These are phyloP conservation scores for Aureobasidium lini DNA, from an alignment of 2,329 filamentous ascomycete genomes.

Conservation along the genomic window DNA sequence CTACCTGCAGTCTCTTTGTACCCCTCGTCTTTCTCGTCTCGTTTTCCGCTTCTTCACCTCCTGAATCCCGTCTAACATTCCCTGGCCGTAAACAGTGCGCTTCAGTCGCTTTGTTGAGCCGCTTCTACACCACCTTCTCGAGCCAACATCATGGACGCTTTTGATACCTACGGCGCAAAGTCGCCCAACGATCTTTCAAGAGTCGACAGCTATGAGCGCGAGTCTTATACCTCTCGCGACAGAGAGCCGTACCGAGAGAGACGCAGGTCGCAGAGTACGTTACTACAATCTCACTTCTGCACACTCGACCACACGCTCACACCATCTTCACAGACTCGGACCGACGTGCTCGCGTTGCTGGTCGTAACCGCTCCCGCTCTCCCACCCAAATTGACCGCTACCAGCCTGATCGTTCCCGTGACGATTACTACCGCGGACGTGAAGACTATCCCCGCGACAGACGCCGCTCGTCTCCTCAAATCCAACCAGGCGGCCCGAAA, in stretches of 20 bases:
- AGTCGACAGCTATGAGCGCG: slow-evolving; percentile 13
- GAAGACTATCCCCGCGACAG: slow-evolving; percentile 59
- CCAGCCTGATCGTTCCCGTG: slow-evolving; percentile 62
- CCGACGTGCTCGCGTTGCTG: slow-evolving; percentile 21
- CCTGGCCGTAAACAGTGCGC: slow-evolving; percentile 9
- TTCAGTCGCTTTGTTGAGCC: background rate
- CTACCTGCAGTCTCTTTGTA: slow-evolving; percentile 21
- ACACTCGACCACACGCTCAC: background rate
- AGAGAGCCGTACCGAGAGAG: slow-evolving; percentile 22
- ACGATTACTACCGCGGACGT: slow-evolving; percentile 58
- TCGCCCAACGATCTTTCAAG: slow-evolving; percentile 11
- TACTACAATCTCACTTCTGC: background rate
- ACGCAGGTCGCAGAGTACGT: slow-evolving; percentile 15
- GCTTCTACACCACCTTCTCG: background rate
- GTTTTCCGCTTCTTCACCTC: background rate
- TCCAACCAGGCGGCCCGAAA: slow-evolving; percentile 26
- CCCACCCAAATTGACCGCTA: slow-evolving; percentile 67
- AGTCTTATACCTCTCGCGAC: slow-evolving; percentile 10
- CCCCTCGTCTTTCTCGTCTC: slow-evolving; percentile 1
- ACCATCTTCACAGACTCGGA: background rate
- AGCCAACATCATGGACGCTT: slow-evolving; percentile 1
- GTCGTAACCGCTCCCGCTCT: slow-evolving; percentile 65
- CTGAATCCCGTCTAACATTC: slow-evolving; percentile 9
- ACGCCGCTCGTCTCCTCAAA: slow-evolving; percentile 47
- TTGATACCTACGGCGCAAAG: slow-evolving; percentile 1